A percentile compares a stretch with the other conserved stretches of the same genome.
Evolutionary conservation across 2,329 filamentous ascomycete species (phyloP).

Genomic region (Knufia fluminis): DNA sequence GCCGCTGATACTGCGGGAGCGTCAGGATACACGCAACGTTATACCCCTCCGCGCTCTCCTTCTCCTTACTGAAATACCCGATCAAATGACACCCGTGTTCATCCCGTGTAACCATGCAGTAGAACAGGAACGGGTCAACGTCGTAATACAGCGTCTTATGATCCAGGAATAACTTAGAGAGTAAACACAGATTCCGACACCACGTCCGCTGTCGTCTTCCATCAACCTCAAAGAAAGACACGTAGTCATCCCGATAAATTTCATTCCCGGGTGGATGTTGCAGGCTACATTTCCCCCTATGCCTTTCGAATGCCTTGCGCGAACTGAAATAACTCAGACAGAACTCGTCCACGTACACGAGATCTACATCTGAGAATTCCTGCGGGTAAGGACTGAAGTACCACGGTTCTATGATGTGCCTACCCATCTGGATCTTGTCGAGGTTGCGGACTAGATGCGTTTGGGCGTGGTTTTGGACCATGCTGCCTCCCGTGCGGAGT

Average conservation of each 20-base stretch:
- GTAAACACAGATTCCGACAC: constrained; percentile 90
- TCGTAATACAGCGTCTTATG: constrained; percentile 90
- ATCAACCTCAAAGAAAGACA: constrained; percentile 96
- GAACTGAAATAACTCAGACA: constrained; percentile 87
- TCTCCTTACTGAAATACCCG: constrained; percentile 98
- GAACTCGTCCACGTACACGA: constrained; percentile 96
- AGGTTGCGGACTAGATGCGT: constrained; percentile 91
- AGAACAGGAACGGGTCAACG: constrained; percentile 79
- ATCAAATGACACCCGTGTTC: constrained; percentile 94
- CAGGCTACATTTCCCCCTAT: constrained; percentile 81
- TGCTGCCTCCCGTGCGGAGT: constrained; percentile 83
- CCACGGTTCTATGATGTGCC: constrained; percentile 89
- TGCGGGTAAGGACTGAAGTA: constrained; percentile 98
- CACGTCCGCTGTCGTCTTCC: constrained; percentile 97
- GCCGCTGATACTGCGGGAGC: constrained; percentile 88
- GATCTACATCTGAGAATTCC: constrained; percentile 74
- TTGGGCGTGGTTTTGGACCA: constrained; percentile 98
- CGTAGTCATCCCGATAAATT: constrained; percentile 83
- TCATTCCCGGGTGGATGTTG: constrained; percentile 94
- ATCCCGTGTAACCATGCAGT: constrained; percentile 88
- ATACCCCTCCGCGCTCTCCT: constrained; percentile 92
- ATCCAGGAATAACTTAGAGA: constrained; percentile 95
- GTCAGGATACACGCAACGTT: constrained; percentile 98
- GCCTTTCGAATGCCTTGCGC: constrained; percentile 70
- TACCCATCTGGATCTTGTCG: constrained; percentile 86